Evolutionary conservation across 2,329 filamentous ascomycete species (phyloP).

Genomic region (Zymoseptoria brevis): DNA sequence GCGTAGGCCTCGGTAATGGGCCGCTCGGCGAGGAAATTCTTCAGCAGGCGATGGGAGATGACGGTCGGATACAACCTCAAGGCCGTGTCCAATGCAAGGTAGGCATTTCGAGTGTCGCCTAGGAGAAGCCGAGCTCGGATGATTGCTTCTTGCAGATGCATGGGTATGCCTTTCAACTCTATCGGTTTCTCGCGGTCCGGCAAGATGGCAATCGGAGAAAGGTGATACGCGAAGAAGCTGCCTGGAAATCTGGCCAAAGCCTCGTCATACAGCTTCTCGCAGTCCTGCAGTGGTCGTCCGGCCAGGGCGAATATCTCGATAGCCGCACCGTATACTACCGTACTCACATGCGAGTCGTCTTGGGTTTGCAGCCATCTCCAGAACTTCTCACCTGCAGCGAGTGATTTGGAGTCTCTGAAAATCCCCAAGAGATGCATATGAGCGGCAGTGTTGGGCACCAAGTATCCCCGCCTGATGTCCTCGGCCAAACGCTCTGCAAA

Average conservation of each 20-base stretch:
- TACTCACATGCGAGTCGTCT: constrained; percentile 35
- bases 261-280: constrained; percentile 40
- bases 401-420: constrained; percentile 38
- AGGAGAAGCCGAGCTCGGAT: constrained; percentile 39
- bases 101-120: constrained; percentile 42
- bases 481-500: constrained; percentile 34
- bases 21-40: constrained; percentile 38
- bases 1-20: constrained; percentile 42
- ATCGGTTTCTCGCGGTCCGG: constrained; percentile 33
- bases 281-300: constrained; percentile 31
- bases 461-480: constrained; percentile 31
- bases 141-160: constrained; percentile 42
- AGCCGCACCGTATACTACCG: constrained; percentile 41
- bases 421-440: constrained; percentile 41
- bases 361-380: constrained; percentile 43
- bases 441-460: constrained; percentile 33
- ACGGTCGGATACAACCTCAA: constrained; percentile 40
- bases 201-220: constrained; percentile 40
- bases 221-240: constrained; percentile 40
- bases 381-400: constrained; percentile 29
- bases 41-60: constrained; percentile 37
- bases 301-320: constrained; percentile 42
- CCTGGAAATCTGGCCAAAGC: constrained; percentile 42
- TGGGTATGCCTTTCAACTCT: constrained; percentile 31
- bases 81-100: constrained; percentile 43